phyloP scores from a whole-genome alignment of 352 stramenopile species.

The Phytophthora fragariaefolia region DNA sequence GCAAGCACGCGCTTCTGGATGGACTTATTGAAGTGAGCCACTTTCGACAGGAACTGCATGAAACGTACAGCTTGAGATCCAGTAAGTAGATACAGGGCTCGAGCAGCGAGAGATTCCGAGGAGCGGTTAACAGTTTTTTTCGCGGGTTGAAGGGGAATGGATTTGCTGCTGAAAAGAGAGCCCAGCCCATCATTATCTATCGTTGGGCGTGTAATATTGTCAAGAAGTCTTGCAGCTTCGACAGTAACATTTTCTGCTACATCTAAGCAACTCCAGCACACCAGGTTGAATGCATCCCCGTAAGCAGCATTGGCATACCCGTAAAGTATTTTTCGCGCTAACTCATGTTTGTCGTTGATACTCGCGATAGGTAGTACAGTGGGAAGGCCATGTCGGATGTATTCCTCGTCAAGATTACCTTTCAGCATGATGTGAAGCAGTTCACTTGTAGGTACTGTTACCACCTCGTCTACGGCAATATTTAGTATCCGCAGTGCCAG shows the following conservation, averaged over 20 bases:
- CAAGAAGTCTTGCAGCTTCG: conserved; percentile 66
- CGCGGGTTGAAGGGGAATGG: neutral
- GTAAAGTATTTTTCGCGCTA: conserved; percentile 56
- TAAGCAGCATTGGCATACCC: conserved; percentile 62
- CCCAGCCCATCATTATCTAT: conserved; percentile 1
- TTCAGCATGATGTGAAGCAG: conserved; percentile 67
- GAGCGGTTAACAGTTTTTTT: conserved; percentile 7
- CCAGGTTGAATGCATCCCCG: conserved; percentile 63
- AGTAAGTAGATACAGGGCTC: conserved; percentile 65
- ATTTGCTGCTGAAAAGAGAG: conserved; percentile 2
- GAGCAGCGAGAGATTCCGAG: conserved; percentile 30
- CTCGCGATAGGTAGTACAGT: conserved; percentile 66
- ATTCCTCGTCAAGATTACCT: conserved; percentile 59
- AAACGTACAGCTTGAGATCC: conserved; percentile 62
- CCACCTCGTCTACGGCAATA: conserved; percentile 46
- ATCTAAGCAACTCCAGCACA: conserved; percentile 80
- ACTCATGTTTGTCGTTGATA: conserved; percentile 59
- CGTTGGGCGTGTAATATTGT: conserved; percentile 52
- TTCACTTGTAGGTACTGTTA: conserved; percentile 57
- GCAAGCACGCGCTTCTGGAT: conserved; percentile 55
- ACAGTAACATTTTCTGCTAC: conserved; percentile 68
- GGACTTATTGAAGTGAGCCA: conserved; percentile 63
- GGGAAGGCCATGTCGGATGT: conserved; percentile 64
- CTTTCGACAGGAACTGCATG: conserved; percentile 75
- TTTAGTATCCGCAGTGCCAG: conserved; percentile 69